phyloP scores from a whole-genome alignment of 148 eudicot genomes.

The Dysphania ambrosioides region DNA sequence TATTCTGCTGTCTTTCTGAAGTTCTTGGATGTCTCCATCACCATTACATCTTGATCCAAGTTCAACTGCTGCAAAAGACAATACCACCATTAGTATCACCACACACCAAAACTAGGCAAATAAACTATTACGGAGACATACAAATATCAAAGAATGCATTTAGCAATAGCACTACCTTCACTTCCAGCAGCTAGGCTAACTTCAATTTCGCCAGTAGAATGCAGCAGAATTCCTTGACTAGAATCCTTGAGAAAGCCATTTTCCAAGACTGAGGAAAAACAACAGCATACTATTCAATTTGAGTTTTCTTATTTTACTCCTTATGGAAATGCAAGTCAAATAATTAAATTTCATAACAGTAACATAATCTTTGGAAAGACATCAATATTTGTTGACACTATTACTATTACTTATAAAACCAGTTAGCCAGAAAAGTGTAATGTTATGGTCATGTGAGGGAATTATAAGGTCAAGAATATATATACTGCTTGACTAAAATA shows the following conservation, averaged over 20 bases:
- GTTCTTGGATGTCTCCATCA: slow-evolving; percentile 17
- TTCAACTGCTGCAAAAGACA: slow-evolving; percentile 22
- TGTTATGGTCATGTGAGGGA: background rate
- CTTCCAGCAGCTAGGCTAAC: slow-evolving; percentile 14
- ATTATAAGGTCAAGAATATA: background rate
- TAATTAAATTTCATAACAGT: background rate
- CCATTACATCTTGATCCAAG: slow-evolving; percentile 18
- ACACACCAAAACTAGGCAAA: background rate
- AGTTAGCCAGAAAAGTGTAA: background rate
- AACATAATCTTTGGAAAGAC: background rate
- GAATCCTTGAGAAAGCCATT: slow-evolving; percentile 28
- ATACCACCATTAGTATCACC: slow-evolving; percentile 1
- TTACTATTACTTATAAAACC: background rate
- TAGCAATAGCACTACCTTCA: slow-evolving; percentile 30
- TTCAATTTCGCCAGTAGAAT: slow-evolving; percentile 4
- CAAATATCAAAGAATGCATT: background rate
- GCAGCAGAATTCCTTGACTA: slow-evolving; percentile 17
- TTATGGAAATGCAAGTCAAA: background rate
- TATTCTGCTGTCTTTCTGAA: slow-evolving; percentile 23
- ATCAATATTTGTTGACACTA: background rate
- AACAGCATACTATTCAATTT: background rate
- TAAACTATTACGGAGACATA: background rate
- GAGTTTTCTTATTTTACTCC: background rate
- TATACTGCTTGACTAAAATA: background rate
- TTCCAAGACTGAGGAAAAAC: slow-evolving; percentile 24